A percentile compares a stretch with the other conserved stretches of the same genome.
Conservation (phyloP, 2,329 filamentous ascomycete genomes). For the Eutypella sp. region DNA sequence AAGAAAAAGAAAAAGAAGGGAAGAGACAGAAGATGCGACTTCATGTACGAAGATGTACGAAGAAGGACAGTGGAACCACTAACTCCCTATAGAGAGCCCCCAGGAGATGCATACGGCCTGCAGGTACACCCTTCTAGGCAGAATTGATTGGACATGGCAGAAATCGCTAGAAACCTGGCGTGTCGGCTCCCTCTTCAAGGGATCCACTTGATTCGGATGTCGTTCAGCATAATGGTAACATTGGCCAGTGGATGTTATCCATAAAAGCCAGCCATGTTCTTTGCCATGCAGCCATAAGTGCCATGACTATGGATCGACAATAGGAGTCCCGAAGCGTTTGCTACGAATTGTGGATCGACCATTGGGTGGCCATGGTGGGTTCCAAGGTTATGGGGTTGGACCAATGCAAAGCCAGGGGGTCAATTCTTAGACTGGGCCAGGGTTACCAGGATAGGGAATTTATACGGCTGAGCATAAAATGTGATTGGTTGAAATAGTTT, state of each 20-base stretch:
- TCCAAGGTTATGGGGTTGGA: too few relatives aligned
- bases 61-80: slow-evolving; percentile 19
- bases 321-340: slow-evolving; percentile 35
- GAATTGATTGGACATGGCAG: slow-evolving; percentile 31
- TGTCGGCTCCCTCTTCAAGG: slow-evolving; percentile 8
- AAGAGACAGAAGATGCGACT: slow-evolving; percentile 6
- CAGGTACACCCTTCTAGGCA: slow-evolving; percentile 27
- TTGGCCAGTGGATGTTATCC: slow-evolving; percentile 28
- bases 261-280: neutral
- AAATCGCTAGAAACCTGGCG: slow-evolving; percentile 28
- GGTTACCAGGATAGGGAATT: slow-evolving; percentile 9
- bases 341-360: slow-evolving; percentile 29
- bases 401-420: neutral
- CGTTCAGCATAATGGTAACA: neutral
- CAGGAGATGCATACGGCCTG: slow-evolving; percentile 25
- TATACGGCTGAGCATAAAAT: slow-evolving; percentile 2
- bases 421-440: slow-evolving; percentile 6
- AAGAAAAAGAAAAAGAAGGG: slow-evolving; percentile 17
- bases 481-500: slow-evolving; percentile 26
- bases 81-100: too few relatives aligned
- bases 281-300: slow-evolving; percentile 22
- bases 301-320: slow-evolving; percentile 25
- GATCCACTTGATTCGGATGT: slow-evolving; percentile 19
- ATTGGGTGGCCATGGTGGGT: slow-evolving; percentile 1
- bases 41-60: slow-evolving; percentile 21